Base-by-base conservation (phyloP, 805 yeast genomes). In the Torulaspora microellipsoides region DNA sequence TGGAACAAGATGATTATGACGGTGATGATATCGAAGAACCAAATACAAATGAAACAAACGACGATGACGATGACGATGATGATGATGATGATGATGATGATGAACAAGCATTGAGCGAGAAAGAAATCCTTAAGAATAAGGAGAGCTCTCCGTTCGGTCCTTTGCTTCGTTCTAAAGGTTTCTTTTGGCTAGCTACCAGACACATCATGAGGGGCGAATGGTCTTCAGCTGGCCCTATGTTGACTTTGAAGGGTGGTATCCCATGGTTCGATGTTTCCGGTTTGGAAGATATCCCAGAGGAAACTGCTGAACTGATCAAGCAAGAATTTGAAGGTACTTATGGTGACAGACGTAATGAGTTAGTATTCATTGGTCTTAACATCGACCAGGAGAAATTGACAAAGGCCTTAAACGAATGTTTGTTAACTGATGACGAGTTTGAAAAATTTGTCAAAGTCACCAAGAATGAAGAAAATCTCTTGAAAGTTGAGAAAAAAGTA, bases 281-380 rank as follows among this genome's bases (percentile, higher is more conserved):
- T 2, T 53, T 59, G 5, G 66, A 65, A 7, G 56, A 55, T 20
- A 55, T 65, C 49, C 70, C 73, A 8, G 56, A 49, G 7, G 63
- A 63, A 15, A 65, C 70, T 13, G 48, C 43, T n/a, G 47, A 48
- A 27, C 49, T 63, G 11, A 64, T 70, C 20, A 56, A 64, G 36
- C 51, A 54, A 20, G 75, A 72, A 38, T 65, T 70, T 53, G 51
- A 64, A 35, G 72, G 71, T 1, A 57, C 60, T 23, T 61, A 58
- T 47, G 76, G 75, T 3, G 76, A 73, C 43, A 62, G 76, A 35
- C 56, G 73, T 34, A 71, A 73, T 45, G 76, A 73, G 48, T 46
- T 73, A 17, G 77, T 73, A 1, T 67, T 72, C 43, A 72, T 73
- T 46, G 77, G 76, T 1, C 54, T 69, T 14, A 54, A 60, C 10